These are phyloP conservation scores for Thalassia testudinum DNA, from an alignment of 116 monocot species.

Conservation along the genomic window DNA sequence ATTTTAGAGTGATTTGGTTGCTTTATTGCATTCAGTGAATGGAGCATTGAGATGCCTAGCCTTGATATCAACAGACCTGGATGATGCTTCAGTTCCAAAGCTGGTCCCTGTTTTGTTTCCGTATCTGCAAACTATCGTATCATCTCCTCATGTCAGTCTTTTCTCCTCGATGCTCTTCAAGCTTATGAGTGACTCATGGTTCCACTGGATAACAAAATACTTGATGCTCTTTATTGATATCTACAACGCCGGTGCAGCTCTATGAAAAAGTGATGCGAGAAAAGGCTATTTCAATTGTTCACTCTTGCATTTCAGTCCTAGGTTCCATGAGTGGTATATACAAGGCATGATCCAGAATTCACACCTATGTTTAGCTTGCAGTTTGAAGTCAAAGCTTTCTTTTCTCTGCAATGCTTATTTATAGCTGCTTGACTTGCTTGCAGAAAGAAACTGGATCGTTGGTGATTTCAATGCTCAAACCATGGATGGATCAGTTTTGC, in stretches of 20 bases:
- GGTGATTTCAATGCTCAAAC: conserved; percentile 51
- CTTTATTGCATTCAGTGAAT: conserved; percentile 36
- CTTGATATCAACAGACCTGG: conserved; percentile 82
- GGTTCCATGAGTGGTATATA: conserved; percentile 88
- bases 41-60: conserved; percentile 79
- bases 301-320: conserved; percentile 71
- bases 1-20: background rate
- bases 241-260: conserved; percentile 17
- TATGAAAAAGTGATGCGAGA: conserved; percentile 69
- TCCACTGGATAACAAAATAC: too few relatives aligned
- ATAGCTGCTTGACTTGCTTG: conserved; percentile 7
- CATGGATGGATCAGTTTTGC: conserved; percentile 64
- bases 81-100: conserved; percentile 72
- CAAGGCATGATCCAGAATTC: conserved; percentile 27
- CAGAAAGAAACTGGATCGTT: conserved; percentile 59
- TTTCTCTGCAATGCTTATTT: background rate
- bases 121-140: conserved; percentile 54
- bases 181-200: too few relatives aligned
- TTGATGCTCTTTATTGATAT: background rate
- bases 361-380: background rate
- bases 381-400: background rate
- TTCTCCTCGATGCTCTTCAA: too few relatives aligned
- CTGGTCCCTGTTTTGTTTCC: conserved; percentile 71
- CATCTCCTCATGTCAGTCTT: conserved; percentile 61
- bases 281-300: conserved; percentile 84